phyloP scores from a whole-genome alignment of 495 filamentous ascomycete species.

The Lindgomyces ingoldianus region DNA sequence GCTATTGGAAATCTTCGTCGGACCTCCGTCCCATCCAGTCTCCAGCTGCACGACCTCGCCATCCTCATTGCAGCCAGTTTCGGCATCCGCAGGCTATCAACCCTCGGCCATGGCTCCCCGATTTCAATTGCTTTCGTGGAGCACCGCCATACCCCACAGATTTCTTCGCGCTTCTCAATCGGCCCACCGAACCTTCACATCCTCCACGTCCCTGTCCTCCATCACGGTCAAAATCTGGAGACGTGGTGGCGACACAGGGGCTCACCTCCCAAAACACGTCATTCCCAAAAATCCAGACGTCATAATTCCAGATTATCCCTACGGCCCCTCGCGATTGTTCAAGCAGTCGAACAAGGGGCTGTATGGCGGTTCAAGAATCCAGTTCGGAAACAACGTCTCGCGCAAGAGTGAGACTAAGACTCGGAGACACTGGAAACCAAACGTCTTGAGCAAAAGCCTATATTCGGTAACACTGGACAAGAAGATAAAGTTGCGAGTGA shows the following conservation, averaged over 20 bases:
- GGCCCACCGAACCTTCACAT: slow-evolving; percentile 11
- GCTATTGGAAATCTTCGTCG: slow-evolving; percentile 9
- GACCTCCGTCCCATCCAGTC: background rate
- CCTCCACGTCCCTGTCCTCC: slow-evolving; percentile 5
- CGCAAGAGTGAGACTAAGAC: slow-evolving; percentile 76
- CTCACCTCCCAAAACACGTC: slow-evolving; percentile 30
- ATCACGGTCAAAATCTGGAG: background rate
- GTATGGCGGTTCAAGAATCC: slow-evolving; percentile 75
- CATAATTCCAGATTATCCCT: slow-evolving; percentile 73
- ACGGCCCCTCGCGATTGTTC: slow-evolving; percentile 68
- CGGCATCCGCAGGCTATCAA: background rate
- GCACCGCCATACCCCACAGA: background rate
- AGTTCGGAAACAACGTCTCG: slow-evolving; percentile 90
- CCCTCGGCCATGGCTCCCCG: background rate
- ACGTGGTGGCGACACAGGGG: slow-evolving; percentile 18
- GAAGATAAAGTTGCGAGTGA: slow-evolving; percentile 72
- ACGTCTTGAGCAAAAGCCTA: slow-evolving; percentile 76
- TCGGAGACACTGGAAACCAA: slow-evolving; percentile 82
- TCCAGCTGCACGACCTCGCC: background rate
- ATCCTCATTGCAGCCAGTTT: background rate
- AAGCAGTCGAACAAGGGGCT: slow-evolving; percentile 87
- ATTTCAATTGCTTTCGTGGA: slow-evolving; percentile 22
- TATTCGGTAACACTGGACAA: slow-evolving; percentile 66
- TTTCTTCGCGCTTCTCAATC: background rate
- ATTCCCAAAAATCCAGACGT: slow-evolving; percentile 10